These are phyloP conservation scores for Elasticomyces elasticus DNA, from an alignment of 495 filamentous ascomycete genomes.

Conservation along the genomic window DNA sequence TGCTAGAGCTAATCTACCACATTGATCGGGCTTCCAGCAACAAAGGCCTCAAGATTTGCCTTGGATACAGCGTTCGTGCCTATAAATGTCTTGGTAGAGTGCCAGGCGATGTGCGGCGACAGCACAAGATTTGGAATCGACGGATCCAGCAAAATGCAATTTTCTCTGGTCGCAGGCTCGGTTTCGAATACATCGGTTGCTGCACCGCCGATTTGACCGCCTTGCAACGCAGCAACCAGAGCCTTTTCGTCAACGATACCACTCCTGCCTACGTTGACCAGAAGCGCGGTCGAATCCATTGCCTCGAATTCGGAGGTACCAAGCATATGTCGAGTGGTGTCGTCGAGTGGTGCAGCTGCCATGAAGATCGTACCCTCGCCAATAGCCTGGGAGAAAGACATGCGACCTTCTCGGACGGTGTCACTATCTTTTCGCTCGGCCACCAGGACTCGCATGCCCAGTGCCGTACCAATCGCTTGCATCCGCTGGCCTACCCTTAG, in stretches of 20 bases:
- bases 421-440: constrained; percentile 39
- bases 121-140: constrained; percentile 25
- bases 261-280: constrained; percentile 46
- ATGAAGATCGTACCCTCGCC: constrained; percentile 40
- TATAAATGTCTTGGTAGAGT: constrained; percentile 21
- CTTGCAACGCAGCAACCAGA: constrained; percentile 38
- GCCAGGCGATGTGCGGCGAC: constrained; percentile 29
- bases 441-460: constrained; percentile 46
- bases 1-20: background rate
- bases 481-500: constrained; percentile 19
- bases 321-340: too few species aligned
- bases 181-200: constrained; percentile 45
- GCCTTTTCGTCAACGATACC: constrained; percentile 48
- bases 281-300: constrained; percentile 40
- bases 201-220: constrained; percentile 40
- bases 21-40: constrained; percentile 6
- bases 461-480: constrained; percentile 20
- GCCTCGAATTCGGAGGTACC: constrained; percentile 37
- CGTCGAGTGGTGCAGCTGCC: constrained; percentile 36
- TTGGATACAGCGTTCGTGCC: constrained; percentile 6
- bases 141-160: constrained; percentile 22
- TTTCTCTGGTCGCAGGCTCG: constrained; percentile 40
- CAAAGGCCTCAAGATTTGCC: constrained; percentile 17
- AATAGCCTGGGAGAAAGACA: constrained; percentile 40
- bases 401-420: constrained; percentile 30